Conservation (phyloP, 2,329 filamentous ascomycete species). For the Herpotrichia juniperi region DNA sequence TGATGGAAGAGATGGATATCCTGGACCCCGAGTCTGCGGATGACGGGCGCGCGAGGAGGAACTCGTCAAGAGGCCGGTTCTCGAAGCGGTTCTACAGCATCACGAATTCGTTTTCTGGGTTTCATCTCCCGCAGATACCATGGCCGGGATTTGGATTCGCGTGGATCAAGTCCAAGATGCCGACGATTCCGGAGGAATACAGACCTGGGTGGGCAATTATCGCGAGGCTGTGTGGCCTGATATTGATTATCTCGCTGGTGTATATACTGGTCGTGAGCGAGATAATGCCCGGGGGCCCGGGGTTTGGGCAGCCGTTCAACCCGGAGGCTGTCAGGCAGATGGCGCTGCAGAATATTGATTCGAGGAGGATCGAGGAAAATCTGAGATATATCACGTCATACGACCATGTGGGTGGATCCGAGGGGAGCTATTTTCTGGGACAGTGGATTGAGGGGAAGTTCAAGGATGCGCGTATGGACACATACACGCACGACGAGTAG, state of each 20-base stretch:
- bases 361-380: conserved; percentile 67
- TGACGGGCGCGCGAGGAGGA: conserved; percentile 33
- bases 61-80: conserved; percentile 47
- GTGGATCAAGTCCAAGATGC: conserved; percentile 45
- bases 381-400: conserved; percentile 80
- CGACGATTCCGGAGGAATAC: conserved; percentile 54
- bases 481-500: conserved; percentile 73
- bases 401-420: conserved; percentile 91
- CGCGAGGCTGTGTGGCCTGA: conserved; percentile 74
- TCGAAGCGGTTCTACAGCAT: conserved; percentile 64
- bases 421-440: conserved; percentile 86
- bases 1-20: conserved; percentile 75
- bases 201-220: conserved; percentile 68
- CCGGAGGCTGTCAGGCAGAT: conserved; percentile 80
- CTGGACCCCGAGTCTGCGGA: conserved; percentile 44
- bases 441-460: conserved; percentile 85
- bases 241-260: conserved; percentile 76
- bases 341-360: conserved; percentile 75
- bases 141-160: conserved; percentile 34
- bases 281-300: conserved; percentile 72
- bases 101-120: conserved; percentile 62
- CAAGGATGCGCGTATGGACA: conserved; percentile 72
- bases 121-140: conserved; percentile 55
- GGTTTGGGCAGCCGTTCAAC: conserved; percentile 73
- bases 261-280: conserved; percentile 88